A percentile compares a stretch with the other conserved stretches of the same genome.
These are phyloP conservation scores for Eimeria falciformis DNA, from an alignment of 169 alveolate species.

Conservation along the genomic window DNA sequence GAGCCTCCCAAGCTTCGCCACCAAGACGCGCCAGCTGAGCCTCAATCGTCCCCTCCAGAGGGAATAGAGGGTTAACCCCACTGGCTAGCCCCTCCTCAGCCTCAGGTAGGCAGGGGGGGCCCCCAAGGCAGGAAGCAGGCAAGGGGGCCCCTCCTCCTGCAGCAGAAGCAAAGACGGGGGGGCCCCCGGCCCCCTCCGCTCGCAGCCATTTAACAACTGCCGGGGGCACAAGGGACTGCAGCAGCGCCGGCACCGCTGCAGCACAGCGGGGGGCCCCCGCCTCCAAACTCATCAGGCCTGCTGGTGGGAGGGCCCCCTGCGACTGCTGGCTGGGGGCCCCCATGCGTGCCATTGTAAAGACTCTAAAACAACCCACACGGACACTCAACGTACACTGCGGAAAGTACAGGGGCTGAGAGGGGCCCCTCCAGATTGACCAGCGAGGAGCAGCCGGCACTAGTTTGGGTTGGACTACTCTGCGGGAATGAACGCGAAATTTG, in stretches of 20 bases:
- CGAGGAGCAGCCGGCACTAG: too few species aligned
- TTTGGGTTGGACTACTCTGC: too few species aligned
- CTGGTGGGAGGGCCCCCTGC: too few species aligned
- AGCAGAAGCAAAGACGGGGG: neutral
- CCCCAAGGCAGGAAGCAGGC: neutral
- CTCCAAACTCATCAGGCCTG: too few species aligned
- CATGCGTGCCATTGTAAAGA: neutral
- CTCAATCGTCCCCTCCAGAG: neutral
- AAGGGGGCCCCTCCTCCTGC: neutral
- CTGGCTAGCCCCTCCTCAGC: neutral
- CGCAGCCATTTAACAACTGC: neutral
- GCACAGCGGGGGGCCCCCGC: neutral
- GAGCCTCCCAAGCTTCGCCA: slow-evolving; percentile 37
- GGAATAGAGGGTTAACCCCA: neutral
- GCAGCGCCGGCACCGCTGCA: slow-evolving; percentile 8
- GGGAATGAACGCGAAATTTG: too few species aligned
- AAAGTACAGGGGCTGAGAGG: too few species aligned
- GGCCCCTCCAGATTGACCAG: too few species aligned
- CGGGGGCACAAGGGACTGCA: slow-evolving; percentile 31
- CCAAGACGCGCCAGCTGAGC: slow-evolving; percentile 29
- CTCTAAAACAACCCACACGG: slow-evolving; percentile 16
- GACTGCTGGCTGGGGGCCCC: too few species aligned
- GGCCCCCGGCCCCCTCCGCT: neutral
- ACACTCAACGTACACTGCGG: too few species aligned
- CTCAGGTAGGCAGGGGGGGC: neutral